Base-by-base conservation (phyloP, 78 protist species). In the Blattamonas nauphoetae region DNA sequence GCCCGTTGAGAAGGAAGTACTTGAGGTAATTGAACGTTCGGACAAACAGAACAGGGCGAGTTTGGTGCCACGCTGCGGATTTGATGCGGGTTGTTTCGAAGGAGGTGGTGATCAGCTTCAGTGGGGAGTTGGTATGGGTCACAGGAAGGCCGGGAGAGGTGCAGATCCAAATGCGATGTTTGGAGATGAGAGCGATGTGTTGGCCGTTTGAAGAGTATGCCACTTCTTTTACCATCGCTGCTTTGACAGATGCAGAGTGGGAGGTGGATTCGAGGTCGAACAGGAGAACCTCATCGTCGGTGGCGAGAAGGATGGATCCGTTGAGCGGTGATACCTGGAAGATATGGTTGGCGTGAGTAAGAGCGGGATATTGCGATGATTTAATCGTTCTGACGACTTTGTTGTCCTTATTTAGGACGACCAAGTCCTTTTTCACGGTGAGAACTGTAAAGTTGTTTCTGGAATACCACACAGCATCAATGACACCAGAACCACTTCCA, bases 1-100 rank as follows among this genome's bases (percentile, higher is more conserved):
- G 29, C 41, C 88, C 88, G 82, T 86, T 78, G 63, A 36, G 81
- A 6, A 86, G 82, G 36, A 3, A 21, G 85, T 86, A 86, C 41
- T 86, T 86, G 38, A 86, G 45, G 41, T 86, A 85, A 4, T 21
- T 6, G 34, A 21, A 46, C 34, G 88, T 86, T 3, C 29, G 21
- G 82, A 46, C 43, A 4, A 86, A 6, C 33, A 86, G 32, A 4
- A 86, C 85, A 78, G 6, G 43, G 42, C 29, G 21, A 6, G 83
- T 32, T 3, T 6, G 21, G 41, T 35, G 42, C 88, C 88, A 86
- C 34, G 5, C 32, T 3, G 35, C 63, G 6, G 84, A 32, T 36
- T 86, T 86, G 81, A 86, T 86, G 34, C 81, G 11, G 77, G 71
- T 21, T 3, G 33, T 34, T 33, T 86, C 88, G 43, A 36, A 46